A percentile compares a stretch with the other conserved stretches of the same genome.
phyloP scores from a whole-genome alignment of 2,329 filamentous ascomycete species.

The Sporothrix phasma region DNA sequence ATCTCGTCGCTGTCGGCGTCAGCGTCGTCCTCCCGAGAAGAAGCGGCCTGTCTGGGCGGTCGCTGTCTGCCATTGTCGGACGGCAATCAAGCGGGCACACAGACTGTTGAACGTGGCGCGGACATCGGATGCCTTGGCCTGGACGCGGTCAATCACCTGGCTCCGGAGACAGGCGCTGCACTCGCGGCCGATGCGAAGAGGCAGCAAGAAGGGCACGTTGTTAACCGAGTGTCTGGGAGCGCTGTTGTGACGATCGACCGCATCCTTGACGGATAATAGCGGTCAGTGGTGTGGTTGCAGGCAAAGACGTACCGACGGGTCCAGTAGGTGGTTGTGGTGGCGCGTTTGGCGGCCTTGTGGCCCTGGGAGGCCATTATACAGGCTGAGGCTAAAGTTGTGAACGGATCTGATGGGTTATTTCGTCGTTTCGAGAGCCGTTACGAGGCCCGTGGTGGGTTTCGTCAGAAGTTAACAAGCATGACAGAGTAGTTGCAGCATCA shows the following conservation, averaged over 20 bases:
- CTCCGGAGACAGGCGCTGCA: conserved; percentile 1
- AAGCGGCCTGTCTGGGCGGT: neutral
- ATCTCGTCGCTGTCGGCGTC: neutral
- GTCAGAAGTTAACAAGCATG: neutral
- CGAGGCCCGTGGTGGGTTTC: neutral
- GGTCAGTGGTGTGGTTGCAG: conserved; percentile 8
- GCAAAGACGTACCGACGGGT: conserved; percentile 12
- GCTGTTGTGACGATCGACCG: too few relatives aligned
- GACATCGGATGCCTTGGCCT: neutral
- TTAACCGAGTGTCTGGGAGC: neutral
- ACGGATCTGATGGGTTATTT: neutral
- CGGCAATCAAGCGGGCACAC: neutral
- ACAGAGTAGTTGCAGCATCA: too few relatives aligned
- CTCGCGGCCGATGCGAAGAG: neutral
- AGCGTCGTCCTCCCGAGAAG: neutral
- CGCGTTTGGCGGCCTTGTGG: neutral
- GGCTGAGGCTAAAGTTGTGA: neutral
- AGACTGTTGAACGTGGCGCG: neutral
- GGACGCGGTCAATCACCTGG: neutral
- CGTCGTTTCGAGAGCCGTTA: neutral
- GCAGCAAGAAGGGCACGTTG: neutral
- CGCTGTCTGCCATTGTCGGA: too few relatives aligned
- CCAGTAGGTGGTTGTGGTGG: neutral
- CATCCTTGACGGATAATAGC: neutral
- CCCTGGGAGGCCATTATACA: neutral